phyloP scores from a whole-genome alignment of 257 asterid genomes.

The Cruciata laevipes region DNA sequence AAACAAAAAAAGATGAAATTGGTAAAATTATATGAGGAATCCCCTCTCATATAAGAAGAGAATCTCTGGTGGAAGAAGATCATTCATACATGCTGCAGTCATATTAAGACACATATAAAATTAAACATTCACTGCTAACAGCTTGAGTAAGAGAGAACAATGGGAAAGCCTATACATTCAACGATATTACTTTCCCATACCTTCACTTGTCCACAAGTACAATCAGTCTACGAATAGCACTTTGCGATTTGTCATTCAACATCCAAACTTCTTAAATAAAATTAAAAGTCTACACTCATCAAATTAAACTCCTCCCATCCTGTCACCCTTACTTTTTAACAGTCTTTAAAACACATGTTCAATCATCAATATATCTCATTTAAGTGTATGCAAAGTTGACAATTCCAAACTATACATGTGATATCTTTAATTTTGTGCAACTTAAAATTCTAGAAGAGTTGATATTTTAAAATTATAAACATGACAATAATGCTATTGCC shows the following conservation, averaged over 20 bases:
- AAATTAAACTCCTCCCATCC: background rate
- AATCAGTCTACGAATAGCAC: background rate
- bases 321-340: background rate
- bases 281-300: background rate
- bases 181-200: background rate
- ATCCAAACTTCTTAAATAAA: background rate
- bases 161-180: background rate
- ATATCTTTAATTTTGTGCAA: background rate
- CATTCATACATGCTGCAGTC: background rate
- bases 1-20: conserved; percentile 8
- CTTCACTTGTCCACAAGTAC: background rate
- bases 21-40: conserved; percentile 1
- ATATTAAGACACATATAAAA: background rate
- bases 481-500: background rate
- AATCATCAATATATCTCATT: background rate
- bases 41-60: conserved; percentile 9
- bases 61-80: conserved; percentile 5
- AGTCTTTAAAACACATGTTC: background rate
- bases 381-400: background rate
- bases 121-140: background rate
- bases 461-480: background rate
- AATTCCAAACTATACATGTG: background rate
- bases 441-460: background rate
- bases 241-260: background rate
- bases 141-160: background rate